Conservation (phyloP, 495 filamentous ascomycete genomes). For the Penicillium verhagenii region DNA sequence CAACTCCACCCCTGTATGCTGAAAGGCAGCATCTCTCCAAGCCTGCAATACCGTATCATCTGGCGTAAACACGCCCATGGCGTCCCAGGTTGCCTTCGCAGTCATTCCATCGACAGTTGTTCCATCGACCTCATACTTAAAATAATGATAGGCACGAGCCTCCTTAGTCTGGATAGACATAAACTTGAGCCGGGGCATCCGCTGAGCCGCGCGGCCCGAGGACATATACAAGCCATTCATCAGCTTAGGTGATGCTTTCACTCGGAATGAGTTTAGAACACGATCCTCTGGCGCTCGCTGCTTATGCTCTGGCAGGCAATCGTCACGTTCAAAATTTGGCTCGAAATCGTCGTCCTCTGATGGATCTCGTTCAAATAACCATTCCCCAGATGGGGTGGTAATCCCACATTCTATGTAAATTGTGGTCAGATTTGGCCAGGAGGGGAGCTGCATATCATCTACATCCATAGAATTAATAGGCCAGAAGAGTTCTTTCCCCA, state of each 20-base stretch:
- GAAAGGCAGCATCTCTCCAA: not conserved
- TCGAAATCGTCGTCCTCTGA: not conserved
- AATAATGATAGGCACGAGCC: not conserved
- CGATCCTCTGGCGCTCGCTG: not conserved
- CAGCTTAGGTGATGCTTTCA: not conserved
- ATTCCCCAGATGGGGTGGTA: not conserved
- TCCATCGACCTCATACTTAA: not conserved
- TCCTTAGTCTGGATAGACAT: not conserved
- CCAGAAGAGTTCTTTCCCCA: not conserved
- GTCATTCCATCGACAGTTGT: not conserved
- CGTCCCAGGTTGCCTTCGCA: not conserved
- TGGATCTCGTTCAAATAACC: not conserved
- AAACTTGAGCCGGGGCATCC: not conserved
- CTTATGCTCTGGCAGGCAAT: not conserved
- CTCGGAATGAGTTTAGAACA: not conserved
- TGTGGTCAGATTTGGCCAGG: not conserved
- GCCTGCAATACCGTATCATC: not conserved
- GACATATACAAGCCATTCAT: not conserved
- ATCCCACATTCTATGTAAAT: not conserved
- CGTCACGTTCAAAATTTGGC: not conserved
- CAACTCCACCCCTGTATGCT: not conserved
- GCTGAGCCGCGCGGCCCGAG: not conserved
- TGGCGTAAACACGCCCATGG: not conserved
- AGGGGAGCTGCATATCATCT: not conserved
- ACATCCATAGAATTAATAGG: not conserved